Evolutionary conservation across 768 basidiomycete species (phyloP).

Genomic region (Leucocoprinus birnbaumii): DNA sequence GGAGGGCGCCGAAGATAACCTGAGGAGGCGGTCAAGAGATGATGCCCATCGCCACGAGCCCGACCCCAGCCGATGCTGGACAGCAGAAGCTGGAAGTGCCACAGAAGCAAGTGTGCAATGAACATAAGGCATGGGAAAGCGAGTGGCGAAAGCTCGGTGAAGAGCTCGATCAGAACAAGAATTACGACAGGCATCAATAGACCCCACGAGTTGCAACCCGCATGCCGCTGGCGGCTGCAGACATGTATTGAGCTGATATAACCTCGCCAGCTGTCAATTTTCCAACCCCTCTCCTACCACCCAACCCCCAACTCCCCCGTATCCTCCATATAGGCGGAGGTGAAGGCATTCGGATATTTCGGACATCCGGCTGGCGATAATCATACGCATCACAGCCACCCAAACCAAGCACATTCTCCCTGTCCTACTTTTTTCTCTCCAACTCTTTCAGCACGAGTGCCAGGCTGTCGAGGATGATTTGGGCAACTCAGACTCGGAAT

Average conservation of each 20-base stretch:
- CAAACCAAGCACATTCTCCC: not conserved
- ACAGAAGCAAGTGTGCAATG: too few species aligned
- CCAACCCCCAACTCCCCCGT: not conserved
- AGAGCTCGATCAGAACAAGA: not conserved
- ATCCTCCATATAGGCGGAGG: not conserved
- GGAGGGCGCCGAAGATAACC: not conserved
- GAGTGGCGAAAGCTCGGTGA: conserved; percentile 4
- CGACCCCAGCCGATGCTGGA: too few species aligned
- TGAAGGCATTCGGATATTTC: too few species aligned
- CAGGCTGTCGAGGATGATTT: not conserved
- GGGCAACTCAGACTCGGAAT: conserved; percentile 2
- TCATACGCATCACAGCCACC: not conserved
- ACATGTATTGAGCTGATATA: too few species aligned
- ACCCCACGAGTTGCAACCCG: not conserved
- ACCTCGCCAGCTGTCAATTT: not conserved
- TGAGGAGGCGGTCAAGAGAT: not conserved
- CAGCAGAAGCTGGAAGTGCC: too few species aligned
- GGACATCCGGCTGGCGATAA: not conserved
- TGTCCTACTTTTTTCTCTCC: not conserved
- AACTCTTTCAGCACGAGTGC: not conserved
- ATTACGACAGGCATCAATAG: conserved; percentile 7
- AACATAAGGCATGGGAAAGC: not conserved
- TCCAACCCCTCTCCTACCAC: not conserved
- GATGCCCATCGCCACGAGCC: not conserved
- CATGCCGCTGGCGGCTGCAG: not conserved